Evolutionary conservation across 179 eudicot genomes (phyloP).

Genomic region (Drosera spatulata): DNA sequence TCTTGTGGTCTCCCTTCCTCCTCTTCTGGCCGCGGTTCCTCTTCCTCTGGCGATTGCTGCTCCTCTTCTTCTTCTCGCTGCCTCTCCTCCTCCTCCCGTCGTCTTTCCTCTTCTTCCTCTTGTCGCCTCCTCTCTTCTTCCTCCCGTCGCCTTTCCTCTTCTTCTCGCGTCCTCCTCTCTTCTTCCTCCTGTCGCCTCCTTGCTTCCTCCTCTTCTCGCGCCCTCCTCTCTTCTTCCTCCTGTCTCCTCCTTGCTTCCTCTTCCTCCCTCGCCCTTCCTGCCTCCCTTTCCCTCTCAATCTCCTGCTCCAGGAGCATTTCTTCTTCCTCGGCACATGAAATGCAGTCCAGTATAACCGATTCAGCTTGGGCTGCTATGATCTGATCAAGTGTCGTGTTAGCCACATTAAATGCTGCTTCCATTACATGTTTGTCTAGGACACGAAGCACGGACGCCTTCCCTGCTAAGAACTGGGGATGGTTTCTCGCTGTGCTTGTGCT

Average conservation of each 20-base stretch:
- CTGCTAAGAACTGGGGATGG: constrained; percentile 58
- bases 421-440: constrained; percentile 33
- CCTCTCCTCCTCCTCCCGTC: constrained; percentile 8
- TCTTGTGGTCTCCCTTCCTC: constrained; percentile 6
- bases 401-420: constrained; percentile 41
- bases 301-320: constrained; percentile 30
- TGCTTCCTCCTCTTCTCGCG: background rate
- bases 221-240: background rate
- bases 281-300: constrained; percentile 23
- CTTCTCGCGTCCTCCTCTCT: too few relatives aligned
- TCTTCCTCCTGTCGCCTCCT: too few relatives aligned
- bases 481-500: constrained; percentile 35
- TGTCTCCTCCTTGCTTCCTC: constrained; percentile 4
- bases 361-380: constrained; percentile 25
- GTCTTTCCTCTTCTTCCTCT: background rate
- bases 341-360: constrained; percentile 47
- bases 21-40: constrained; percentile 1
- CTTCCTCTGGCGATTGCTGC: constrained; percentile 9
- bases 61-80: background rate
- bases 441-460: constrained; percentile 50
- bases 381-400: constrained; percentile 27
- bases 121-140: background rate
- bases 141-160: too few relatives aligned
- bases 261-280: constrained; percentile 4
- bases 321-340: constrained; percentile 70